Conservation (phyloP, 306 rosid genomes). For the Luffa aegyptiaca region DNA sequence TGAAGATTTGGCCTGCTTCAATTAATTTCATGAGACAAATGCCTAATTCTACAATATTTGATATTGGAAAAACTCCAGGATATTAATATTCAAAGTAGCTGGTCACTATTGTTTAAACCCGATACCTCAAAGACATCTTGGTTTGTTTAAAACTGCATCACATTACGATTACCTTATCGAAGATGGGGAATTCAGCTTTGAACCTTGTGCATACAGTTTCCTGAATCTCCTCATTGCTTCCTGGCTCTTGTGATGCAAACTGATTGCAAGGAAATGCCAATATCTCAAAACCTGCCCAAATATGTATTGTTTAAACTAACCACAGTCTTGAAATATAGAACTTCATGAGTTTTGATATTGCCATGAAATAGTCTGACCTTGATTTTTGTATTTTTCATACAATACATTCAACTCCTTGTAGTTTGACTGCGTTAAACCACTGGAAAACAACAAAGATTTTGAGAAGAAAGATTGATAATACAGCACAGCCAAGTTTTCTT, state of each 20-base stretch:
- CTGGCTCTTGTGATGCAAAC: slow-evolving; percentile 82
- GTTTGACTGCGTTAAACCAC: slow-evolving; percentile 81
- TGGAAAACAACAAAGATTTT: slow-evolving; percentile 26
- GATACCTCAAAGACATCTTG: background rate
- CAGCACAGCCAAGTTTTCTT: background rate
- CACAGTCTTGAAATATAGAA: background rate
- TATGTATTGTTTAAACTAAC: background rate
- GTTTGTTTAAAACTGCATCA: background rate
- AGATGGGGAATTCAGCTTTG: slow-evolving; percentile 79
- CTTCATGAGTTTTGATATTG: background rate
- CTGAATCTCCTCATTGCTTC: slow-evolving; percentile 67
- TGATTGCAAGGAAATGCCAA: slow-evolving; percentile 99
- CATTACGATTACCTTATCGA: slow-evolving; percentile 59
- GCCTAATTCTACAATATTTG: background rate
- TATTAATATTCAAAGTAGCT: background rate
- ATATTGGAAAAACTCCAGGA: background rate
- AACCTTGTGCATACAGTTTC: slow-evolving; percentile 65
- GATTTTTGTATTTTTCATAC: slow-evolving; percentile 65
- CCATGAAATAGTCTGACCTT: slow-evolving; percentile 30
- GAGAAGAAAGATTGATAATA: background rate
- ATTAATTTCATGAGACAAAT: background rate
- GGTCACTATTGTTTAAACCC: background rate
- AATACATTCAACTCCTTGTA: slow-evolving; percentile 65
- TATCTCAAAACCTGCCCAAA: slow-evolving; percentile 55
- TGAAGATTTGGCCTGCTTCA: background rate